phyloP scores from a whole-genome alignment of 1,284 basidiomycete species.

The Kalmanozyma brasiliensis region DNA sequence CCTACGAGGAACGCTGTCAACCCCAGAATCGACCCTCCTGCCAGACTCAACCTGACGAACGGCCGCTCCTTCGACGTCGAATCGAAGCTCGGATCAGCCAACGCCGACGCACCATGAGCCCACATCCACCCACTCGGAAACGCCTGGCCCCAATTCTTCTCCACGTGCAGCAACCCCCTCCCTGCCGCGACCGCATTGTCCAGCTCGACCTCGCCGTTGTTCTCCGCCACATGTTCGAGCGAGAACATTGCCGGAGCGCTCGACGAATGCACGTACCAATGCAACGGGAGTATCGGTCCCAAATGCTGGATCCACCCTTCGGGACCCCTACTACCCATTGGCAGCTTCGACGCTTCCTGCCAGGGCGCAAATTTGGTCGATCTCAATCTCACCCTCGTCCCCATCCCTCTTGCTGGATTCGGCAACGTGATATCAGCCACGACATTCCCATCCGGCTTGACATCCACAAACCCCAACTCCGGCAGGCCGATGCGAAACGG shows the following conservation, averaged over 20 bases:
- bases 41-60: slow-evolving; percentile 7
- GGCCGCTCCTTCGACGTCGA: neutral
- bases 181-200: slow-evolving; percentile 29
- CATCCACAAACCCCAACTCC: slow-evolving; percentile 20
- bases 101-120: slow-evolving; percentile 21
- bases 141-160: slow-evolving; percentile 47
- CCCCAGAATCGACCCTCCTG: slow-evolving; percentile 33
- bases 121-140: slow-evolving; percentile 48
- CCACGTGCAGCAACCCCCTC: slow-evolving; percentile 20
- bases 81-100: slow-evolving; percentile 10
- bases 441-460: slow-evolving; percentile 22
- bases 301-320: slow-evolving; percentile 42
- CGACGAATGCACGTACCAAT: slow-evolving; percentile 46
- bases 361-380: slow-evolving; percentile 19
- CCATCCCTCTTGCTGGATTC: neutral
- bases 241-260: slow-evolving; percentile 23
- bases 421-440: slow-evolving; percentile 22
- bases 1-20: slow-evolving; percentile 41
- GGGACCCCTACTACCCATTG: slow-evolving; percentile 24
- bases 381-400: slow-evolving; percentile 17
- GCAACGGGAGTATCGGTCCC: slow-evolving; percentile 23
- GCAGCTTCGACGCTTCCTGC: slow-evolving; percentile 3
- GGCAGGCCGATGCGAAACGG: slow-evolving; percentile 36
- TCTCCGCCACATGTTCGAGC: slow-evolving; percentile 19
- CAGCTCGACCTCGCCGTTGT: neutral